Conservation (phyloP, 768 basidiomycete species). For the Collybiopsis confluens region DNA sequence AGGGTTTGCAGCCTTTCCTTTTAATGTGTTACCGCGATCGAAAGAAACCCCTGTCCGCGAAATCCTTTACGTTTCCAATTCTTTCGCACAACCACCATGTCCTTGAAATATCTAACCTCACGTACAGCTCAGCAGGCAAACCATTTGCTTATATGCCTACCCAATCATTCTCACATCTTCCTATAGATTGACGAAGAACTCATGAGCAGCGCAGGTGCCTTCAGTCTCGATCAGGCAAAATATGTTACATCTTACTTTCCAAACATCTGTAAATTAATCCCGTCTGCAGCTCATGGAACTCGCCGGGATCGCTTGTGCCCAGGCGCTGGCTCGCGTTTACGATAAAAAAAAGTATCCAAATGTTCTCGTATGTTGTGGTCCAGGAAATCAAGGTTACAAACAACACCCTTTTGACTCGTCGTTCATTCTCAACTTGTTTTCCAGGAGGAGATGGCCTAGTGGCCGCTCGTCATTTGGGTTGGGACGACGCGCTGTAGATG, state of each 20-base stretch:
- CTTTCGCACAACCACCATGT: slow-evolving; percentile 27
- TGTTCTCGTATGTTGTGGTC: slow-evolving; percentile 94
- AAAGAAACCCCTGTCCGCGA: no score
- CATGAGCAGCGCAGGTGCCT: slow-evolving; percentile 85
- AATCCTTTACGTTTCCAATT: not conserved
- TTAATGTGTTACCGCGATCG: no score
- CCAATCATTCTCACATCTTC: not conserved
- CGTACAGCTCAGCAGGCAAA: slow-evolving; percentile 73
- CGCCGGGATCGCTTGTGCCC: slow-evolving; percentile 91
- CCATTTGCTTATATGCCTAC: not conserved
- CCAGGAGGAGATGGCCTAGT: slow-evolving; percentile 90
- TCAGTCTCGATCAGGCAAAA: slow-evolving; percentile 86
- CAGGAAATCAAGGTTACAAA: slow-evolving; percentile 80
- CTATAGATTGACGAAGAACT: slow-evolving; percentile 88
- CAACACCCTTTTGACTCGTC: no score
- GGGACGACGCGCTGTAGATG: slow-evolving; percentile 13
- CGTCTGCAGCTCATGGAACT: slow-evolving; percentile 85
- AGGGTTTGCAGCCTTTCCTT: no score
- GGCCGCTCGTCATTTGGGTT: slow-evolving; percentile 90
- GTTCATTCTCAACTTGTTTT: not conserved
- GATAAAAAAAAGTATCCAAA: slow-evolving; percentile 59
- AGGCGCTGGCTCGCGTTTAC: slow-evolving; percentile 78
- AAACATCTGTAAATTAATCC: no score
- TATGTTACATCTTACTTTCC: not conserved
- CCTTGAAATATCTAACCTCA: slow-evolving; percentile 65